Evolutionary conservation across 2,329 filamentous ascomycete genomes (phyloP), one percentile per base, ranked within the genome.

Genomic region (Trichoderma sp.): DNA sequence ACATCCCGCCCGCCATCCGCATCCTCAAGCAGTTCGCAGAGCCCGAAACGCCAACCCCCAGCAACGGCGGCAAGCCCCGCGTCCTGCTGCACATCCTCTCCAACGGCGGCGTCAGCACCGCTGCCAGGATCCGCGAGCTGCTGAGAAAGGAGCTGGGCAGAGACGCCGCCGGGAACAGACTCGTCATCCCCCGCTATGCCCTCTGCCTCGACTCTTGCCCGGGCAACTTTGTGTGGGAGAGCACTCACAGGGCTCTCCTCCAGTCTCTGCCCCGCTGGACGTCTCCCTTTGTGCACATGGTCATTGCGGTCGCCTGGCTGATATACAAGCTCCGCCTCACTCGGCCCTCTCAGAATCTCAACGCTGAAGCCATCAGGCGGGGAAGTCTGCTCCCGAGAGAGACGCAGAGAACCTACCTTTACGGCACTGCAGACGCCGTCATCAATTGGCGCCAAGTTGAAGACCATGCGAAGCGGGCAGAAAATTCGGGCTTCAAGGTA

Each of bases 61-160:
- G 37, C 42, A 59, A 25, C 50, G 29, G 8, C 52, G 50, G 42
- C n/a, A 70, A 19, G 12, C 71, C 74, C 12, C 75, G 76, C 35
- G 75, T 86, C 17, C 77, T 86, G 3, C 72, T 84, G 13, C 84
- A 86, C 70, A 68, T 80, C 37, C 86, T 86, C 72, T 86, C 84
- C 45, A 86, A 87, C 70, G 84, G 84, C 64, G 85, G 84, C 56
- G 77, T 80, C 27, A 78, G 78, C 63, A 80, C 80, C 35, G 79
- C 83, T 19, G 74, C 74, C 32, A 71, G 76, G 13, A 82, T 80
- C 65, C 73, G 70, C 39, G 68, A 72, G 22, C 69, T 73, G 34
- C 71, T 76, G 1, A 70, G 58, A 1, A 69, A 70, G 48, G 68
- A 72, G 25, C 68, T 73, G 34, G 71, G 76, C 2, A 70, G 52